These are phyloP conservation scores for Solanum gracilifrons DNA, from an alignment of 257 asterid genomes.

Conservation along the genomic window DNA sequence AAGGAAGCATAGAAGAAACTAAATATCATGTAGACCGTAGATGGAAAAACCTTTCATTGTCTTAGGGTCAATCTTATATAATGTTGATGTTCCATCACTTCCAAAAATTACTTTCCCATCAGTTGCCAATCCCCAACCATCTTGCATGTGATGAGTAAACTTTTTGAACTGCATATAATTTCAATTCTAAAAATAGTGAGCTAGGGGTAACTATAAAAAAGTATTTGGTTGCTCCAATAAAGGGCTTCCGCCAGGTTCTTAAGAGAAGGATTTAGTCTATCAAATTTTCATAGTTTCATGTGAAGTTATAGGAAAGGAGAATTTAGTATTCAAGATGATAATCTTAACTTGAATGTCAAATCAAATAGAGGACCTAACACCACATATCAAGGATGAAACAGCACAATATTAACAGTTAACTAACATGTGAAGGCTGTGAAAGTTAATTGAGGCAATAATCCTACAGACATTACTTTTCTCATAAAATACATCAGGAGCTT, in stretches of 20 bases:
- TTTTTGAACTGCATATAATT: slow-evolving; percentile 37
- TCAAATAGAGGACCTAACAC: not conserved
- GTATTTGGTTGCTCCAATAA: not conserved
- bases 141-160: slow-evolving; percentile 69
- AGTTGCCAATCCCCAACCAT: slow-evolving; percentile 98
- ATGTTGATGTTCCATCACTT: slow-evolving; percentile 81
- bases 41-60: slow-evolving; percentile 49
- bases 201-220: not conserved
- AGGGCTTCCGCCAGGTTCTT: not conserved
- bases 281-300: not conserved
- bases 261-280: not conserved
- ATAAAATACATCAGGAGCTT: not conserved
- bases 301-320: not conserved
- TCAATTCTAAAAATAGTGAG: not conserved
- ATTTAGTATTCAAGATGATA: not conserved
- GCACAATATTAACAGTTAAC: not conserved
- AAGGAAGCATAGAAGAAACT: not conserved
- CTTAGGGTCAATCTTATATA: slow-evolving; percentile 66
- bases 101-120: slow-evolving; percentile 72
- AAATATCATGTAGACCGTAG: not conserved
- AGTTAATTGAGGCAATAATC: not conserved
- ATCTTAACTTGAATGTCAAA: not conserved
- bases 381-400: not conserved
- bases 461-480: not conserved
- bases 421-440: not conserved